Evolutionary conservation across 2,329 filamentous ascomycete genomes (phyloP), one percentile per base, ranked within the genome.

Genomic region (Cladosporium sp.): DNA sequence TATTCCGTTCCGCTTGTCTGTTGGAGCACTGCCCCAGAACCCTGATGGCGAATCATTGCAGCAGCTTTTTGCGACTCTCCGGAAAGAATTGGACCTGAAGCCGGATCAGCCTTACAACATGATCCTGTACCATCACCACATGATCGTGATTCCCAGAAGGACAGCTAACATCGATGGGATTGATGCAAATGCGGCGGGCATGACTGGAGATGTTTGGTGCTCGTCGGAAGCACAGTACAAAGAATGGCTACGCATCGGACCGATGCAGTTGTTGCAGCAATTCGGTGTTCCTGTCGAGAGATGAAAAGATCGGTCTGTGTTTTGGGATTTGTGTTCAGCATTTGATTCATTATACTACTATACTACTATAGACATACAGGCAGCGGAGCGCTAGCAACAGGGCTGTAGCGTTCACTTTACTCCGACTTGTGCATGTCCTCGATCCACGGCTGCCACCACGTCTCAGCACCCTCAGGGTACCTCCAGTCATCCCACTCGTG

Each of bases 381-480:
- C 41, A 47, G 41, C 4, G 41, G 41, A 12, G n/a, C n/a, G 41
- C 41, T 47, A 21, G 10, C 41, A 21, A 47, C n/a, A 21, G n/a
- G 21, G n/a, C 10, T 47, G n/a, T 24, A n/a, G n/a, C n/a, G 10
- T 47, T 6, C 28, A 30, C 28, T 38, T 21, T 58, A 59, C 32
- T 59, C 38, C 26, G 52, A 57, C 24, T 38, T 41, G 65, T 85
- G 58, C 81, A 83, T 83, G 11, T 69, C 75, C 70, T 73, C 69
- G 2, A 83, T 78, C 82, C 83, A 85, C 2, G 83, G 83, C 76
- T 82, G 83, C 82, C 82, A 84, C 70, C 80, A 82, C 60, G 78
- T 72, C 68, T 85, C 80, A 34, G 85, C 75, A 1, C 80, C 82
- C 49, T 76, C 77, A 1, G 78, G 76, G 57, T 79, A 81, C 34